These are phyloP conservation scores for Pleurotus eryngii DNA, from an alignment of 768 basidiomycete genomes.

Conservation along the genomic window DNA sequence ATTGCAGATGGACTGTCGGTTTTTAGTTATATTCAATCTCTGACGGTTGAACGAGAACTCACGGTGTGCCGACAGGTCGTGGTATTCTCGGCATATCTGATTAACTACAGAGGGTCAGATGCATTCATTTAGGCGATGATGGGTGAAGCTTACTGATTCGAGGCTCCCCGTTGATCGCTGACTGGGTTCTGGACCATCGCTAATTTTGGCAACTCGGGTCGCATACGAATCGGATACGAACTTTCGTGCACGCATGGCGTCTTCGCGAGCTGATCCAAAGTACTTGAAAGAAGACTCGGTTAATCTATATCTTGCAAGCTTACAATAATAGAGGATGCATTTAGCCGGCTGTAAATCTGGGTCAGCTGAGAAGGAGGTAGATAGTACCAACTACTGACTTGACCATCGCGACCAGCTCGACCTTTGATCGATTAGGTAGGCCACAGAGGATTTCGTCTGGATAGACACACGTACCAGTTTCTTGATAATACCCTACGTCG, in stretches of 20 bases:
- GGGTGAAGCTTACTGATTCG: constrained; percentile 37
- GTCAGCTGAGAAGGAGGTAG: not conserved
- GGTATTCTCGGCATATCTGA: constrained; percentile 55
- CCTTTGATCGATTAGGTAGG: constrained; percentile 34
- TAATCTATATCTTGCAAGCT: constrained; percentile 16
- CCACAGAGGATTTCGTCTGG: not conserved
- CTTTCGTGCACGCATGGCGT: constrained; percentile 52
- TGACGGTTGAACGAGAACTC: constrained; percentile 16
- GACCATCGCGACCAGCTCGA: constrained; percentile 76
- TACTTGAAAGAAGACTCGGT: not conserved
- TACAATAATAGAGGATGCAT: constrained; percentile 82
- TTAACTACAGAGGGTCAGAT: constrained; percentile 19
- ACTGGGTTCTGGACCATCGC: constrained; percentile 58
- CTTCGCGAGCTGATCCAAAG: constrained; percentile 62
- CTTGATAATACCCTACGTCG: constrained; percentile 75
- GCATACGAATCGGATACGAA: constrained; percentile 47
- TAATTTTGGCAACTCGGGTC: constrained; percentile 41
- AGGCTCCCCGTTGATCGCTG: constrained; percentile 68
- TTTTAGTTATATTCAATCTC: not conserved
- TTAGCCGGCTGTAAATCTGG: constrained; percentile 58
- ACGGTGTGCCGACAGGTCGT: constrained; percentile 71
- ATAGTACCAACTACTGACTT: constrained; percentile 33
- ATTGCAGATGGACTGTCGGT: constrained; percentile 62
- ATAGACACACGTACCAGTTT: constrained; percentile 54
- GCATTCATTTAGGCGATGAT: not conserved